A percentile compares a stretch with the other conserved stretches of the same genome.
phyloP scores from a whole-genome alignment of 2,329 filamentous ascomycete species.

The Nemania diffusa region DNA sequence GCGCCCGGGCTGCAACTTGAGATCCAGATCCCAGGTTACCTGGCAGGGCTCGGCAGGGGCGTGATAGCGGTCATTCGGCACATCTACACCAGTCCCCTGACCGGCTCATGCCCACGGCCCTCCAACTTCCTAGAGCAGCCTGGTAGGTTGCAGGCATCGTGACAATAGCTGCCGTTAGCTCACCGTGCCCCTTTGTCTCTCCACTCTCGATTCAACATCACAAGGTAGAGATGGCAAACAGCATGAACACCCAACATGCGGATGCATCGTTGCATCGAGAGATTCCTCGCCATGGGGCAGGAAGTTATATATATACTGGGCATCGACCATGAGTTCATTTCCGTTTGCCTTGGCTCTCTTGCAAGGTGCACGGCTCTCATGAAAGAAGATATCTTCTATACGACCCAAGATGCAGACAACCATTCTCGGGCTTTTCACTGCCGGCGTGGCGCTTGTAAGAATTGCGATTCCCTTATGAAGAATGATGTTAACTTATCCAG shows the following conservation, averaged over 20 bases:
- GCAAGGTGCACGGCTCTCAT: background rate
- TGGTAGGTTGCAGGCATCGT: conserved; percentile 31
- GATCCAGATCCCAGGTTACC: conserved; percentile 16
- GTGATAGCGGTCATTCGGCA: conserved; percentile 31
- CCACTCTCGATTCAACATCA: conserved; percentile 28
- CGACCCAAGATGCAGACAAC: conserved; percentile 21
- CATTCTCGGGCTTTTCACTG: conserved; percentile 15
- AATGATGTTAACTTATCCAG: conserved; percentile 32
- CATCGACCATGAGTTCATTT: conserved; percentile 3
- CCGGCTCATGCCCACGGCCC: conserved; percentile 17
- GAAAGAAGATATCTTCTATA: conserved; percentile 1
- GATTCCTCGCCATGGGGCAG: conserved; percentile 5
- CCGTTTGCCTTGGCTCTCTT: background rate
- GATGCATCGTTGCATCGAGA: conserved; percentile 21
- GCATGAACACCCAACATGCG: conserved; percentile 25
- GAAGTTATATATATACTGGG: conserved; percentile 10
- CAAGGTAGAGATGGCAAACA: conserved; percentile 1
- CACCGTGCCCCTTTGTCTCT: conserved; percentile 23
- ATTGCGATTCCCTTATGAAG: conserved; percentile 2
- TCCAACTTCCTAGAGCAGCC: conserved; percentile 33
- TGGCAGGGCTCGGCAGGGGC: conserved; percentile 28
- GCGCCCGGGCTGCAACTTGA: conserved; percentile 10
- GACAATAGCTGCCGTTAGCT: conserved; percentile 27
- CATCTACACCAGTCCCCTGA: conserved; percentile 30
- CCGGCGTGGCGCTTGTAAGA: conserved; percentile 29